Percentiles rank a stretch among this genome's conserved stretches.
Conservation (phyloP, 148 eudicot species). For the Simmondsia chinensis region DNA sequence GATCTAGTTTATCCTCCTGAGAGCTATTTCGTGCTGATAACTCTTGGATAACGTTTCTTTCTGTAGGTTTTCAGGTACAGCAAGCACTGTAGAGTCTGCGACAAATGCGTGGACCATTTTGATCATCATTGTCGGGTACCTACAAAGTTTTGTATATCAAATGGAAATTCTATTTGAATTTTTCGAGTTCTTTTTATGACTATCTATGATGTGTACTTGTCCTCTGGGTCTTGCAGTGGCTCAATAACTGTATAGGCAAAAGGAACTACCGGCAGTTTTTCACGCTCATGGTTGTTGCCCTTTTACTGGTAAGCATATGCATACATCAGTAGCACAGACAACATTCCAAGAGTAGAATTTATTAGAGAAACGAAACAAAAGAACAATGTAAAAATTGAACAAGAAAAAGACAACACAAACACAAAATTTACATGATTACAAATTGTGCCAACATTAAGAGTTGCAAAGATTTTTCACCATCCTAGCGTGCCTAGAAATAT, state of each 20-base stretch:
- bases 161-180: not conserved
- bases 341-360: too few species aligned
- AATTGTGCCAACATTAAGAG: too few species aligned
- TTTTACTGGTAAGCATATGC: slow-evolving; percentile 61
- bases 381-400: too few species aligned
- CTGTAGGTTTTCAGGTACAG: slow-evolving; percentile 95
- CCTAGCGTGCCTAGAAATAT: too few species aligned
- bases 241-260: slow-evolving; percentile 60
- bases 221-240: slow-evolving; percentile 38
- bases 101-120: slow-evolving; percentile 87
- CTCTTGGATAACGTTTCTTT: slow-evolving; percentile 7
- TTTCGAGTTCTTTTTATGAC: not conserved
- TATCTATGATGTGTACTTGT: slow-evolving; percentile 1
- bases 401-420: too few species aligned
- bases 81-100: slow-evolving; percentile 99
- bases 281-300: slow-evolving; percentile 84
- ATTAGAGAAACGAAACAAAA: too few species aligned
- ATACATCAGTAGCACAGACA: slow-evolving; percentile 8
- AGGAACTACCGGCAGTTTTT: slow-evolving; percentile 89
- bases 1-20: too few species aligned
- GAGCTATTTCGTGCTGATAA: too few species aligned
- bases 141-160: slow-evolving; percentile 1
- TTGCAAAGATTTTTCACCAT: too few species aligned
- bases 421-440: too few species aligned
- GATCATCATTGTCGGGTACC: slow-evolving; percentile 99